A percentile compares a stretch with the other conserved stretches of the same genome.
These are phyloP conservation scores for Phlegmacium glaucopus DNA, from an alignment of 768 basidiomycete species.

Conservation along the genomic window DNA sequence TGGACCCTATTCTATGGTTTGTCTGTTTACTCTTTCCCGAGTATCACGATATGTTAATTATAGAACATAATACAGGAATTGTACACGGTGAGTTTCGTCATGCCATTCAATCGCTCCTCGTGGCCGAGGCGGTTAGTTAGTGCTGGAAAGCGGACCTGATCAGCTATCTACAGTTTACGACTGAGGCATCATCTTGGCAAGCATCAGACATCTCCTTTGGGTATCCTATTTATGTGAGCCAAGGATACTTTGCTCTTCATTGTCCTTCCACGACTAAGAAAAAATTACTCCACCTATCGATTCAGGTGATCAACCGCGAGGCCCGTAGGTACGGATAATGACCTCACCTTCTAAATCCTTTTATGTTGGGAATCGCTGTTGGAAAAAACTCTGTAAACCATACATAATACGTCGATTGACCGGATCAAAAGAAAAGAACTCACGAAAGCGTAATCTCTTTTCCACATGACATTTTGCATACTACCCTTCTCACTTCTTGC, in stretches of 20 bases:
- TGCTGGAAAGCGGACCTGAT: not conserved
- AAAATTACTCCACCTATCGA: too few species aligned
- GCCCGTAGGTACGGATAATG: not conserved
- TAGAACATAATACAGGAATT: conserved; percentile 29
- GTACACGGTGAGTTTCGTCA: conserved; percentile 41
- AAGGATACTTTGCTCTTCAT: too few species aligned
- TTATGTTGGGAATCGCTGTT: conserved; percentile 3
- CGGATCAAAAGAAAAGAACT: conserved; percentile 8
- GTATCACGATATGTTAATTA: not conserved
- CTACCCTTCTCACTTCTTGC: not conserved
- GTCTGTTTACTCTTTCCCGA: not conserved
- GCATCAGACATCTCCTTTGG: too few species aligned
- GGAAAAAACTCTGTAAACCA: not conserved
- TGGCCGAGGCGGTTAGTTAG: conserved; percentile 5
- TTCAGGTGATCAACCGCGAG: too few species aligned
- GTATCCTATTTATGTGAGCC: too few species aligned
- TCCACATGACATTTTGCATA: not conserved
- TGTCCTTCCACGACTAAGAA: too few species aligned
- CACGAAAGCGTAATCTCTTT: not conserved
- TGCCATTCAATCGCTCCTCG: not conserved
- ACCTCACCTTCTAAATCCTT: not conserved
- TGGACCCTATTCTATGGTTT: conserved; percentile 95
- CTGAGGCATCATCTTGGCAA: not conserved
- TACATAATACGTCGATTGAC: conserved; percentile 7
- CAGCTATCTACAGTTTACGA: conserved; percentile 12